Percentiles rank a stretch among this genome's conserved stretches.
These are phyloP conservation scores for Fragilariopsis cylindrus DNA, from an alignment of 108 stramenopile genomes.

Conservation along the genomic window DNA sequence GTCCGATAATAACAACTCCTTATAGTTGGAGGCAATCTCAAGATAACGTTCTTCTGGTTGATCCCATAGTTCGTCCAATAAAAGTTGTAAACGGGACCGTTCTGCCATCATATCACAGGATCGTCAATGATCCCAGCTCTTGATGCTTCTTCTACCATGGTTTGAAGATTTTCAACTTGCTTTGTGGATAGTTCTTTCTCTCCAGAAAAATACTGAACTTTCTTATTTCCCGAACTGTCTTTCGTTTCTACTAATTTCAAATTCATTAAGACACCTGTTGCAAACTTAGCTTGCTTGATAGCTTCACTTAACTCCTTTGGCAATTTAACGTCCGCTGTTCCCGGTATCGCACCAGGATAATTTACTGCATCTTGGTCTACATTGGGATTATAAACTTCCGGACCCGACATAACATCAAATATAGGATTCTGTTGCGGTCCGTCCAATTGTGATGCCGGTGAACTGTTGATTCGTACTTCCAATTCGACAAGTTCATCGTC, in stretches of 20 bases:
- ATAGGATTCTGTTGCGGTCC: slow-evolving; percentile 56
- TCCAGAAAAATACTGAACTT: slow-evolving; percentile 56
- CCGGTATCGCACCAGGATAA: slow-evolving; percentile 78
- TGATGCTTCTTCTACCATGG: slow-evolving; percentile 61
- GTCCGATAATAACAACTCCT: slow-evolving; percentile 83
- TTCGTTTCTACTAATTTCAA: slow-evolving; percentile 43
- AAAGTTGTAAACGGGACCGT: slow-evolving; percentile 61
- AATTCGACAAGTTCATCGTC: slow-evolving; percentile 83
- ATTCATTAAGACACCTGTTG: slow-evolving; percentile 59
- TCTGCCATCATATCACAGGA: slow-evolving; percentile 63
- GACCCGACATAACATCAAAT: slow-evolving; percentile 85
- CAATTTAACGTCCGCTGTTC: slow-evolving; percentile 61
- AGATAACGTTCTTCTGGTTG: slow-evolving; percentile 82
- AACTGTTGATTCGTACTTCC: slow-evolving; percentile 64
- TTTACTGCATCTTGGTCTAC: slow-evolving; percentile 82
- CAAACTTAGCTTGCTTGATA: slow-evolving; percentile 78
- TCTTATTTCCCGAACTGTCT: slow-evolving; percentile 19
- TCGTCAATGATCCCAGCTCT: slow-evolving; percentile 74
- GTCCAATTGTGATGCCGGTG: slow-evolving; percentile 60
- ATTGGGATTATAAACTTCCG: slow-evolving; percentile 82
- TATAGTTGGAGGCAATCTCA: slow-evolving; percentile 78
- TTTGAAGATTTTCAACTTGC: slow-evolving; percentile 61
- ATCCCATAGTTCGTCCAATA: slow-evolving; percentile 72
- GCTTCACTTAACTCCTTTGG: slow-evolving; percentile 70
- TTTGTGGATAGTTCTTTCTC: slow-evolving; percentile 50